Base-by-base conservation (phyloP, 2,329 filamentous ascomycete genomes). In the Epichloe coenophiala region DNA sequence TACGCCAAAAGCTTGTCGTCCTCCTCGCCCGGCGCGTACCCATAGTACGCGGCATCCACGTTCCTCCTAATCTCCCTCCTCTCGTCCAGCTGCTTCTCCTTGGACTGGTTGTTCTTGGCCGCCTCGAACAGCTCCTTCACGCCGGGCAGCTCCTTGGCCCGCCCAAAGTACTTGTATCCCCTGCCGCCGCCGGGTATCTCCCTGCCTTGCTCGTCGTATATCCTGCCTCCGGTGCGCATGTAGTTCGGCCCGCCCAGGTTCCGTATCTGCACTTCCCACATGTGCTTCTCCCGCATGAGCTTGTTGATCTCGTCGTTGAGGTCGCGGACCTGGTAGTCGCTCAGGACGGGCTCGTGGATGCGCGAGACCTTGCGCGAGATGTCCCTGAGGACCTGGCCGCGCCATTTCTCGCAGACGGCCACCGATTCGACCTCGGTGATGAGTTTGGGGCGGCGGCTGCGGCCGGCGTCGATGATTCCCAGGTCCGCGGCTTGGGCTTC, bases 251-350 rank as follows among this genome's bases (percentile, higher is more conserved):
- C 93, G n/a, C 93, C 93, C 23, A 97, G 67, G 61, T 95, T 94
- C 52, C 90, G 80, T 59, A 98, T 96, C 70, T 96, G 89, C 59
- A 93, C 81, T 74, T 98, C 93, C 93, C 93, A 98, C 78, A 95
- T 90, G 77, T 94, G 89, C 70, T 98, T 98, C 73, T 98, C 93
- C 56, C 89, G 83, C 88, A 98, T 96, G 55, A 95, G 78, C 71
- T 95, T 95, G 75, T 98, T 98, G 75, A 98, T 95, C 70, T 98
- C 93, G 68, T 98, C 93, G 72, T 98, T 98, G 64, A 98, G 75
- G 69, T 98, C 93, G 62, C 93, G 84, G 67, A 98, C 88, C 74
- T 97, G 93, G 73, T 86, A 97, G 75, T 98, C 93, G 69, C 82
- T 88, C 15, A 98, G 77, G 45, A 84, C 83, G 8, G 80, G 74